A percentile compares a stretch with the other conserved stretches of the same genome.
phyloP scores from a whole-genome alignment of 768 basidiomycete species.

The Phylloporus sp. region DNA sequence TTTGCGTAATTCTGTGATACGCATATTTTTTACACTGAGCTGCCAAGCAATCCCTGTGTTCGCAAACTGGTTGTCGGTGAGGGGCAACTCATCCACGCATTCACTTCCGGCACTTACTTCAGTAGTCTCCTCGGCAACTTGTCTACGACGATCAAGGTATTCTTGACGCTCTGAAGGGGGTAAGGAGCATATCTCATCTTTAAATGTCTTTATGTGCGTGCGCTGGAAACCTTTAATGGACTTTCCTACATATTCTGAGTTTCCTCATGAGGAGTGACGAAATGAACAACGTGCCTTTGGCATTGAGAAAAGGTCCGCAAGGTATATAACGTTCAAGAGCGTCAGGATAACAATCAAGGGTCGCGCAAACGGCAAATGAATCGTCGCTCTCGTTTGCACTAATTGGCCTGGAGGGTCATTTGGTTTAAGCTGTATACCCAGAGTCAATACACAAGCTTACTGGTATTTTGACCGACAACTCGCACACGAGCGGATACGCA shows the following conservation, averaged over 20 bases:
- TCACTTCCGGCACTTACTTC: conserved; percentile 8
- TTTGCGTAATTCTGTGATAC: conserved; percentile 17
- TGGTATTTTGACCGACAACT: conserved; percentile 23
- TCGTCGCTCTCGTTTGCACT: conserved; percentile 11
- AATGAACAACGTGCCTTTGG: conserved; percentile 17
- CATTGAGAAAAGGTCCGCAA: conserved; percentile 23
- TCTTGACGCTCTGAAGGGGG: conserved; percentile 13
- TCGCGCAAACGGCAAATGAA: conserved; percentile 3
- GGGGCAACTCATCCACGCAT: neutral
- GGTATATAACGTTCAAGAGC: conserved; percentile 23
- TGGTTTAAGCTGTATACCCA: neutral
- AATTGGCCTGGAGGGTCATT: conserved; percentile 13
- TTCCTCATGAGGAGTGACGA: neutral
- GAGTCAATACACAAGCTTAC: conserved; percentile 12
- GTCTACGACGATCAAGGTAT: conserved; percentile 16
- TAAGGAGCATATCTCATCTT: conserved; percentile 9
- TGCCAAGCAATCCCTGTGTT: conserved; percentile 26
- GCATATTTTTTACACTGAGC: conserved; percentile 12
- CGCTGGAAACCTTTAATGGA: conserved; percentile 21
- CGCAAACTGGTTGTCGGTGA: conserved; percentile 25
- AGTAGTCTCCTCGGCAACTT: conserved; percentile 4
- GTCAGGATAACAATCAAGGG: conserved; percentile 5
- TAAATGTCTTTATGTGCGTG: conserved; percentile 16
- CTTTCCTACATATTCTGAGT: conserved; percentile 16
- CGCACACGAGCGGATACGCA: conserved; percentile 32